Percentiles rank a stretch among this genome's conserved stretches.
Conservation (phyloP, 1,284 basidiomycete species). For the Ceratobasidium sp. region DNA sequence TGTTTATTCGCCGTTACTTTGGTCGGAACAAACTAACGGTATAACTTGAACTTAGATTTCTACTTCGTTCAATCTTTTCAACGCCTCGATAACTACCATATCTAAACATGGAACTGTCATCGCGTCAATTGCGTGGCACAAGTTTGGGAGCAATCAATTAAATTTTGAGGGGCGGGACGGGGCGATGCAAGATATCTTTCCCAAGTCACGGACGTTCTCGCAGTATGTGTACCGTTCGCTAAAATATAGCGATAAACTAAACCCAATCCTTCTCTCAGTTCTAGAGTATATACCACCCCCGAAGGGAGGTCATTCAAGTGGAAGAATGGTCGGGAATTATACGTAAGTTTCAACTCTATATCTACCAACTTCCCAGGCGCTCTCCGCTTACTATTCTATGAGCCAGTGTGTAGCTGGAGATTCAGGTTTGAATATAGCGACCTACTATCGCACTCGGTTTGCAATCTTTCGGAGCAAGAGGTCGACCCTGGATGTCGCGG, state of each 20-base stretch:
- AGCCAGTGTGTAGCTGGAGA: constrained; percentile 26
- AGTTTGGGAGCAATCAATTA: background rate
- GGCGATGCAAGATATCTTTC: background rate
- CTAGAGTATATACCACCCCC: constrained; percentile 20
- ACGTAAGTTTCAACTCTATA: background rate
- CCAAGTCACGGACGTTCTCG: constrained; percentile 7
- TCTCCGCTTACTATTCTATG: too few relatives aligned
- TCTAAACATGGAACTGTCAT: background rate
- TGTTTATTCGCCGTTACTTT: background rate
- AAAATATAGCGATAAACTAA: too few relatives aligned
- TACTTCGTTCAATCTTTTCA: background rate
- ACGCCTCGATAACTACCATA: background rate
- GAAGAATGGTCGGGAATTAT: constrained; percentile 32
- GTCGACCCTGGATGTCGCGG: constrained; percentile 30
- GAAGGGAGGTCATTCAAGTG: constrained; percentile 29
- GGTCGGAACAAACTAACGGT: background rate
- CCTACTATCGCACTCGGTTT: constrained; percentile 25
- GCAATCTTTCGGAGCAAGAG: constrained; percentile 3
- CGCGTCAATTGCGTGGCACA: constrained; percentile 18
- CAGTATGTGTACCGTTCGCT: background rate
- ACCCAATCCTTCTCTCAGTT: background rate
- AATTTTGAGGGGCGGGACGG: constrained; percentile 4
- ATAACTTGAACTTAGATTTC: constrained; percentile 1
- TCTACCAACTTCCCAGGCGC: background rate
- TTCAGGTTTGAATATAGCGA: constrained; percentile 20